Percentiles rank a stretch among this genome's conserved stretches.
Conservation (phyloP, 1,284 basidiomycete genomes). For the Trametes sp. region DNA sequence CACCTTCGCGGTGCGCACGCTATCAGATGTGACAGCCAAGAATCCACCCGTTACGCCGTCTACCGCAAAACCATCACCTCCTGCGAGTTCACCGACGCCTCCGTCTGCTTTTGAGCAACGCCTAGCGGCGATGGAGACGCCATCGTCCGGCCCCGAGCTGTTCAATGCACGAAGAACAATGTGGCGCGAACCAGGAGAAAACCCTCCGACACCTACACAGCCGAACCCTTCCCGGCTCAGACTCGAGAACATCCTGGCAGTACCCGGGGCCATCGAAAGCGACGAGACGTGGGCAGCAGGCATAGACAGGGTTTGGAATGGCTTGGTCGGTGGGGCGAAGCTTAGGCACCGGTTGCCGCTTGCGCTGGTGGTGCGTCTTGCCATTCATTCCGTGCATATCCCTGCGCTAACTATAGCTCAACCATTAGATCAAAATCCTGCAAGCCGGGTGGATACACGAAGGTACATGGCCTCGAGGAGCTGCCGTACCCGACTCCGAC, state of each 20-base stretch:
- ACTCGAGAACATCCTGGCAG: conserved; percentile 60
- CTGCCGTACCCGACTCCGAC: conserved; percentile 63
- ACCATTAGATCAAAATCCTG: conserved; percentile 67
- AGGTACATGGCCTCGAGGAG: conserved; percentile 73
- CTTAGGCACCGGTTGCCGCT: conserved; percentile 68
- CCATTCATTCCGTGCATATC: not conserved
- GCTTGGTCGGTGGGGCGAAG: conserved; percentile 60
- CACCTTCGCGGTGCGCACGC: conserved; percentile 9
- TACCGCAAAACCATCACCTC: conserved; percentile 8
- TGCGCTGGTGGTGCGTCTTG: conserved; percentile 61
- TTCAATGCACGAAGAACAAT: conserved; percentile 66
- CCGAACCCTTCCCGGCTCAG: conserved; percentile 52
- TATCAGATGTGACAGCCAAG: conserved; percentile 25
- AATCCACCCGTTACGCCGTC: conserved; percentile 11
- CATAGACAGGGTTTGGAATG: conserved; percentile 68
- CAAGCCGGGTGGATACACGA: conserved; percentile 78
- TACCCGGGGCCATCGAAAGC: conserved; percentile 55
- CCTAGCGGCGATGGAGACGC: conserved; percentile 49
- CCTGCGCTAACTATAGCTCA: conserved; percentile 16
- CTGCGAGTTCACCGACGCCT: conserved; percentile 6
- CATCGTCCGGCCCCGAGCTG: conserved; percentile 67
- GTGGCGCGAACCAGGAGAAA: conserved; percentile 54
- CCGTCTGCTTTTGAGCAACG: conserved; percentile 48
- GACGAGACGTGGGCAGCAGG: conserved; percentile 64
- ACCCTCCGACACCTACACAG: conserved; percentile 32